Percentiles rank a stretch among this genome's conserved stretches.
Conservation (phyloP, 331 rosid genomes). For the Malus hybrid region DNA sequence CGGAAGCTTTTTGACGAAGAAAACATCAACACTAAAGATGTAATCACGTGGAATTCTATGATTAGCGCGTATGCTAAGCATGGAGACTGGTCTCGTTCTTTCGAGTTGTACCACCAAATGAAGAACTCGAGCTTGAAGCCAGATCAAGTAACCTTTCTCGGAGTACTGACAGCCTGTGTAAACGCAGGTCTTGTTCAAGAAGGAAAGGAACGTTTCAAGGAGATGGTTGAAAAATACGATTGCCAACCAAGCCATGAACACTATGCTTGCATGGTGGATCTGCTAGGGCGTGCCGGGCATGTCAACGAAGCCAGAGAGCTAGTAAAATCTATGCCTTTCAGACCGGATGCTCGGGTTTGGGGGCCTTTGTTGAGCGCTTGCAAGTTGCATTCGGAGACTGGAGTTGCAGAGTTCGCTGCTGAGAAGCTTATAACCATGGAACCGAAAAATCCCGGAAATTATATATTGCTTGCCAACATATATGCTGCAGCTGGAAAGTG, state of each 20-base stretch:
- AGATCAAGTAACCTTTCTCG: slow-evolving; percentile 63
- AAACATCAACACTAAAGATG: slow-evolving; percentile 39
- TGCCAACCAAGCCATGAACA: slow-evolving; percentile 65
- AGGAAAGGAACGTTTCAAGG: slow-evolving; percentile 51
- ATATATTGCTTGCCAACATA: slow-evolving; percentile 69
- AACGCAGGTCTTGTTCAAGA: slow-evolving; percentile 59
- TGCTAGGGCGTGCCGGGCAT: slow-evolving; percentile 69
- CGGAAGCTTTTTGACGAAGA: slow-evolving; percentile 58
- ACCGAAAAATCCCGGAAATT: slow-evolving; percentile 74
- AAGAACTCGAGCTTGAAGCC: slow-evolving; percentile 40
- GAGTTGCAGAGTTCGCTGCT: slow-evolving; percentile 60
- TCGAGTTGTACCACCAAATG: slow-evolving; percentile 50
- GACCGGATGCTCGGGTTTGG: slow-evolving; percentile 67
- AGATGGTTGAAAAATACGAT: slow-evolving; percentile 51
- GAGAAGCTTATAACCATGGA: slow-evolving; percentile 61
- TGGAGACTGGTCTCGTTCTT: slow-evolving; percentile 56
- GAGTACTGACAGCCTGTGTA: slow-evolving; percentile 64
- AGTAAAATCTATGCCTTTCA: slow-evolving; percentile 42
- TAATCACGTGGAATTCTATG: slow-evolving; percentile 75
- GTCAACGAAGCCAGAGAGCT: slow-evolving; percentile 52
- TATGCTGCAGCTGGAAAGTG: slow-evolving; percentile 78
- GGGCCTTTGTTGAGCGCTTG: slow-evolving; percentile 75
- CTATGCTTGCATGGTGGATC: slow-evolving; percentile 69
- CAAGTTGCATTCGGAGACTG: slow-evolving; percentile 48
- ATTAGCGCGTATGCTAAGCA: slow-evolving; percentile 64